Conservation (phyloP, 176 grass and related monocot genomes). For the Oryza nivara region DNA sequence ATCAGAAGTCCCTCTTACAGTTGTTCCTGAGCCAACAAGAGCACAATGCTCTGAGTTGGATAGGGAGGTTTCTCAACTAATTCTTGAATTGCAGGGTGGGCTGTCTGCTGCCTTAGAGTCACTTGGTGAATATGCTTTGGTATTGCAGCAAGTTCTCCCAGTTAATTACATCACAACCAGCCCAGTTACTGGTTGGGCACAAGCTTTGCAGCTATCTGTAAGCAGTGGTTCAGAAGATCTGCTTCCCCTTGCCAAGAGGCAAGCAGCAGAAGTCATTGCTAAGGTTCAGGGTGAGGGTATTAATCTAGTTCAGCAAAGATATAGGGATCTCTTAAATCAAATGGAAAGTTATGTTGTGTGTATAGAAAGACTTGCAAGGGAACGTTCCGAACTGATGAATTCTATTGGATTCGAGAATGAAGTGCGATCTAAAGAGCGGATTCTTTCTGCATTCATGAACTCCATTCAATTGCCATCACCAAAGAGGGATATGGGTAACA, state of each 20-base stretch:
- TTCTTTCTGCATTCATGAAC: slow-evolving; percentile 75
- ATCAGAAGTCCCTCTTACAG: slow-evolving; percentile 89
- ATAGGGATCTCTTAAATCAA: slow-evolving; percentile 76
- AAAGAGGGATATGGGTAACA: slow-evolving; percentile 49
- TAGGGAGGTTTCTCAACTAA: slow-evolving; percentile 78
- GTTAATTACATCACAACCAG: slow-evolving; percentile 75
- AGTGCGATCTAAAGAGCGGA: slow-evolving; percentile 68
- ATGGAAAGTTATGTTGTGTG: slow-evolving; percentile 74
- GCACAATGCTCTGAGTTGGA: slow-evolving; percentile 89
- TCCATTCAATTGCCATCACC: slow-evolving; percentile 72
- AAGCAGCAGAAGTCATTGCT: slow-evolving; percentile 79
- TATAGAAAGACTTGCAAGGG: slow-evolving; percentile 66
- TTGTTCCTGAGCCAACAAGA: slow-evolving; percentile 91
- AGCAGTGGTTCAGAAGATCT: slow-evolving; percentile 72
- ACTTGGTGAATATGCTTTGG: slow-evolving; percentile 72
- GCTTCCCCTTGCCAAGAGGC: slow-evolving; percentile 80
- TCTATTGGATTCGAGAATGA: slow-evolving; percentile 80
- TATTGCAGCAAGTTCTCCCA: slow-evolving; percentile 86
- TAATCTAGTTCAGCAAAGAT: slow-evolving; percentile 77
- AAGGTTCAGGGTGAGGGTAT: slow-evolving; percentile 77
- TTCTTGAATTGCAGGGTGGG: slow-evolving; percentile 77
- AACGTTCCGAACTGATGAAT: slow-evolving; percentile 81
- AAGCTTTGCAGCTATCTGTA: slow-evolving; percentile 86
- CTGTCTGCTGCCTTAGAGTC: slow-evolving; percentile 68
- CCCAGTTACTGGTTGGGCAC: slow-evolving; percentile 87